Percentiles rank a stretch among this genome's conserved stretches.
These are phyloP conservation scores for Russula griseocarnosa DNA, from an alignment of 768 basidiomycete genomes.

Conservation along the genomic window DNA sequence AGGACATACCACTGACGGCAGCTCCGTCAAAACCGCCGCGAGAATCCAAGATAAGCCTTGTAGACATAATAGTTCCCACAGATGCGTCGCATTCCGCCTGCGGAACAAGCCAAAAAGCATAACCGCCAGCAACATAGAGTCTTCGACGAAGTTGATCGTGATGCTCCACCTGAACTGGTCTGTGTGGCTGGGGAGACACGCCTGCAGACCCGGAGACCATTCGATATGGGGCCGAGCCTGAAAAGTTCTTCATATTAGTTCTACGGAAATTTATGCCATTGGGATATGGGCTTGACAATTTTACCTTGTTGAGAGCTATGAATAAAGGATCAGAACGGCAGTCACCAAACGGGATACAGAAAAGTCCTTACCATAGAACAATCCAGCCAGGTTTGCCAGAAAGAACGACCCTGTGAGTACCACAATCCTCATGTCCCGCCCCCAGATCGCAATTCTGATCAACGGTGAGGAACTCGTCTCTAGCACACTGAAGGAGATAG, in stretches of 20 bases:
- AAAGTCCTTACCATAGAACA: conserved; percentile 4
- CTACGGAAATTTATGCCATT: background rate
- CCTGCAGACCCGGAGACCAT: background rate
- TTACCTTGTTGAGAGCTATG: conserved; percentile 16
- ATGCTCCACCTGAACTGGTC: conserved; percentile 17
- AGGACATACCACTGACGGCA: conserved; percentile 19
- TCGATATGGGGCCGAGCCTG: conserved; percentile 3
- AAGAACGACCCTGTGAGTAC: background rate
- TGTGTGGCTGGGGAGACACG: background rate
- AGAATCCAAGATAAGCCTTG: conserved; percentile 25
- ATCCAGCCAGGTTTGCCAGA: conserved; percentile 1
- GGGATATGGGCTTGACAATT: too few relatives aligned
- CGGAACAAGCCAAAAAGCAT: conserved; percentile 23
- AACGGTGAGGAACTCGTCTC: background rate
- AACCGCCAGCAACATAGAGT: conserved; percentile 11
- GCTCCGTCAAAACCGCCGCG: conserved; percentile 15
- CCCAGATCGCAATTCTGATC: conserved; percentile 25
- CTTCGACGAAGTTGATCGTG: conserved; percentile 17
- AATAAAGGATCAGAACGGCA: background rate
- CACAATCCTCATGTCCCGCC: conserved; percentile 13
- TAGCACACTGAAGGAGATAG: too few relatives aligned
- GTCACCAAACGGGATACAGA: too few relatives aligned
- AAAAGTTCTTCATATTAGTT: background rate
- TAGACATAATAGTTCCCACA: conserved; percentile 27
- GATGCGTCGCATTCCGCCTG: conserved; percentile 22